Evolutionary conservation across 2,329 filamentous ascomycete genomes (phyloP).

Genomic region (Orbilia blumenaviensis): DNA sequence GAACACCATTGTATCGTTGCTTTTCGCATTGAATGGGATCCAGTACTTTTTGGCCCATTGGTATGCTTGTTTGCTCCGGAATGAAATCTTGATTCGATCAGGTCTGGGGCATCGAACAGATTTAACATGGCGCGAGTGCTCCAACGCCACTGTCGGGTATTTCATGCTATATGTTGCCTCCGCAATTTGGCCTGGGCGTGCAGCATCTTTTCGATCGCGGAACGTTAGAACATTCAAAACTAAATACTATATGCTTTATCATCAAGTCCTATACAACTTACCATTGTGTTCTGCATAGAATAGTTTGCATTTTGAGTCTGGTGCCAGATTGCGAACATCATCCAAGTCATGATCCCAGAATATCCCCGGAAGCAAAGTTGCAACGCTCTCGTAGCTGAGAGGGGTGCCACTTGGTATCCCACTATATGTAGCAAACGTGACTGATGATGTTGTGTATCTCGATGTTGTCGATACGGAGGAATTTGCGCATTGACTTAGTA

Average conservation of each 20-base stretch:
- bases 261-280: slow-evolving; percentile 1
- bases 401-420: slow-evolving; percentile 18
- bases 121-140: slow-evolving; percentile 43
- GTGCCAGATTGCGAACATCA: slow-evolving; percentile 33
- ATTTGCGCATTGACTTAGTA: background rate
- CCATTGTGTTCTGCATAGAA: slow-evolving; percentile 51
- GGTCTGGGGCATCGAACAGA: slow-evolving; percentile 31
- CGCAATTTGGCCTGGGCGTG: slow-evolving; percentile 31
- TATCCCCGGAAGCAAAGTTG: slow-evolving; percentile 34
- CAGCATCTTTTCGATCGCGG: slow-evolving; percentile 10
- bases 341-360: slow-evolving; percentile 47
- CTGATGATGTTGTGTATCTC: slow-evolving; percentile 21
- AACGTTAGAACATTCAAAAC: too few species aligned
- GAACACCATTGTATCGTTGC: slow-evolving; percentile 46
- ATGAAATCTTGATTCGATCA: slow-evolving; percentile 34
- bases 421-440: slow-evolving; percentile 40
- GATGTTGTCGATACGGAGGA: background rate
- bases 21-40: slow-evolving; percentile 40
- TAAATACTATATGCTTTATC: too few species aligned
- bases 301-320: slow-evolving; percentile 38
- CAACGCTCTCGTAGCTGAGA: background rate
- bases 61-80: slow-evolving; percentile 29
- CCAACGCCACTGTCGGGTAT: slow-evolving; percentile 44
- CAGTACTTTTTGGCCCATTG: slow-evolving; percentile 41
- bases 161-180: slow-evolving; percentile 42